phyloP scores from a whole-genome alignment of 139 green algal genomes.

The Bryopsis sp. region DNA sequence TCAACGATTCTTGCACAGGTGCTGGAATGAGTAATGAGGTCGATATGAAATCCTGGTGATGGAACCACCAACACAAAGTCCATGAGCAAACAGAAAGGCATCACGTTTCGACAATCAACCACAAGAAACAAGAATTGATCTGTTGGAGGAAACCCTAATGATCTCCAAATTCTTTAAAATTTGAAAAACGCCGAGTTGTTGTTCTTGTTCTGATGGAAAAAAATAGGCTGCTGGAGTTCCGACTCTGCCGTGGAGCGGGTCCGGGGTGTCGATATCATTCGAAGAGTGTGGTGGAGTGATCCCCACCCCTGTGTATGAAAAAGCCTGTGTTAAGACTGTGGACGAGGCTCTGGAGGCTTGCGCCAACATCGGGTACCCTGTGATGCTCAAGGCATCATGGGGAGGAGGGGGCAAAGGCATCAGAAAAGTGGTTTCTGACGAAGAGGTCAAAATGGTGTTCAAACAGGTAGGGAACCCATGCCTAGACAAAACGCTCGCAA shows the following conservation, averaged over 20 bases:
- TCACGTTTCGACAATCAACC: too few relatives aligned
- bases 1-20: conserved; percentile 13
- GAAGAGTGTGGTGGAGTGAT: conserved; percentile 36
- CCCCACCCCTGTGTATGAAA: conserved; percentile 16
- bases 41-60: conserved; percentile 25
- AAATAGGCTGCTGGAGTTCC: conserved; percentile 85
- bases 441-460: conserved; percentile 45
- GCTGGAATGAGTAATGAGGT: too few relatives aligned
- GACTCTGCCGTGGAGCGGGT: conserved; percentile 87
- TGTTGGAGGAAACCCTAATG: too few relatives aligned
- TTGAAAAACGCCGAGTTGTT: too few relatives aligned
- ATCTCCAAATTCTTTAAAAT: too few relatives aligned
- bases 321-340: conserved; percentile 59
- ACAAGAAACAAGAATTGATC: too few relatives aligned
- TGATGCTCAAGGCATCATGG: conserved; percentile 97
- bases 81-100: too few relatives aligned
- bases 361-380: conserved; percentile 77
- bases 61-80: too few relatives aligned
- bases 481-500: neutral
- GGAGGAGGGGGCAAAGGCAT: conserved; percentile 97
- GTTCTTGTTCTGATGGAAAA: neutral
- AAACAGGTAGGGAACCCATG: conserved; percentile 26
- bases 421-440: conserved; percentile 50
- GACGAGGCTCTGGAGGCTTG: conserved; percentile 63
- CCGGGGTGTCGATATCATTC: conserved; percentile 56